Base-by-base conservation (phyloP, 306 rosid species). In the Prunus armeniaca region DNA sequence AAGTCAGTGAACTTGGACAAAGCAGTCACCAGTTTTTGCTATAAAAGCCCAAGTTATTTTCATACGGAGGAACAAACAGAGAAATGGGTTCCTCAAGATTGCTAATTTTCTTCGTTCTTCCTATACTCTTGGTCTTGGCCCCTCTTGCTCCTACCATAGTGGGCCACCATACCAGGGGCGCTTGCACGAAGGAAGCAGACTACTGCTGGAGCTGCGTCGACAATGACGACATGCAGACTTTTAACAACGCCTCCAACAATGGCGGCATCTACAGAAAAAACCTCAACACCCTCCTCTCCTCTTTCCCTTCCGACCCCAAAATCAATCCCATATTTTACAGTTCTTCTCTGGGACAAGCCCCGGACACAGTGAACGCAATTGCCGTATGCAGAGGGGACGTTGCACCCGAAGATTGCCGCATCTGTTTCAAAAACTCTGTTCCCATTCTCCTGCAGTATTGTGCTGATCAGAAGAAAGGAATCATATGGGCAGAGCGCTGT, bases 381-480 rank as follows among this genome's bases (percentile, higher is more conserved):
- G 76, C 76, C 24, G 3, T 58, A 3, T 78, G 81, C 38, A 60
- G 81, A 34, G 55, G 81, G 20, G 81, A 78, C 71, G 13, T 69
- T 51, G 13, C 15, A 14, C 15, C 1, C 6, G 15, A 49, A 2
- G 45, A 69, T 5, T 78, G 71, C 8, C 49, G 12, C 12, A 8
- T 6, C 38, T 78, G 81, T 38, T 22, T 47, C 49, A 22, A 34
- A 1, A 0, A 24, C 7, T 38, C 65, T 41, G 34, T 7, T 30
- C 2, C 3, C 24, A 0, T 38, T 72, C 55, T 72, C 13, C 17
- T 1, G 3, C 57, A 61, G 45, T 27, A 30, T 9, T 51, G 70
- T 20, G 2, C 71, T 7, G 28, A 13, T 12, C 28, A 78, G 28
- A 71, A 30, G 3, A n/a, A 61, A 43, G 67, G 46, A 3, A 25